Percentiles rank a stretch among this genome's conserved stretches.
phyloP scores from a whole-genome alignment of 495 filamentous ascomycete genomes.

The Penicillium lagena region DNA sequence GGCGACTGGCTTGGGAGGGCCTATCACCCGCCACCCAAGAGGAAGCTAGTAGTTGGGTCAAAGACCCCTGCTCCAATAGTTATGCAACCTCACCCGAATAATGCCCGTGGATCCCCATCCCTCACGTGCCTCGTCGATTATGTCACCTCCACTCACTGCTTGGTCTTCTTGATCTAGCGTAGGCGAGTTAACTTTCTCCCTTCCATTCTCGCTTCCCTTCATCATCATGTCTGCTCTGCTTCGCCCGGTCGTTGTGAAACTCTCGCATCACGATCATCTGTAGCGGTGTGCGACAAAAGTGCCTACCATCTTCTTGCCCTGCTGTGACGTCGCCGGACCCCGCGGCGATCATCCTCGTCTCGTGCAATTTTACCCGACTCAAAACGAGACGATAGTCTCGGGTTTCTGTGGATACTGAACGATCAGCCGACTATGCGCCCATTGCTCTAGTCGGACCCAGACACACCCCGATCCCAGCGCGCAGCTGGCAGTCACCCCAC shows the following conservation, averaged over 20 bases:
- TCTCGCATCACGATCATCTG: constrained; percentile 1
- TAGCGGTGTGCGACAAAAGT: not conserved
- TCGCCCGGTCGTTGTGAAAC: not conserved
- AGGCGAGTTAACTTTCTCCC: not conserved
- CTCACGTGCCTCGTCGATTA: constrained; percentile 2
- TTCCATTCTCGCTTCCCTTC: not conserved
- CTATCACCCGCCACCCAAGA: not conserved
- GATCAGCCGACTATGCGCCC: constrained; percentile 24
- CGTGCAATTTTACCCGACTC: too few species aligned
- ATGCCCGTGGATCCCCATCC: too few species aligned
- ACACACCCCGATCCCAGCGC: constrained; percentile 16
- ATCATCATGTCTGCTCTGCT: not conserved
- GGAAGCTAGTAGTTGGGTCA: too few species aligned
- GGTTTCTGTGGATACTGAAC: constrained; percentile 9
- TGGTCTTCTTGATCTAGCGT: not conserved
- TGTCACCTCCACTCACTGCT: not conserved
- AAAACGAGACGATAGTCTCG: not conserved
- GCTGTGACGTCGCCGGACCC: too few species aligned
- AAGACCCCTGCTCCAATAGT: too few species aligned
- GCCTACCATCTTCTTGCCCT: too few species aligned
- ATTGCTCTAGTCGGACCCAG: constrained; percentile 17
- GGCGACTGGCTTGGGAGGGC: not conserved
- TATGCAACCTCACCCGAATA: too few species aligned
- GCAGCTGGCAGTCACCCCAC: constrained; percentile 5
- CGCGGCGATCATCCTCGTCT: too few species aligned